These are phyloP conservation scores for Trichomonas vaginalis DNA, from an alignment of 208 protist genomes.

Conservation along the genomic window DNA sequence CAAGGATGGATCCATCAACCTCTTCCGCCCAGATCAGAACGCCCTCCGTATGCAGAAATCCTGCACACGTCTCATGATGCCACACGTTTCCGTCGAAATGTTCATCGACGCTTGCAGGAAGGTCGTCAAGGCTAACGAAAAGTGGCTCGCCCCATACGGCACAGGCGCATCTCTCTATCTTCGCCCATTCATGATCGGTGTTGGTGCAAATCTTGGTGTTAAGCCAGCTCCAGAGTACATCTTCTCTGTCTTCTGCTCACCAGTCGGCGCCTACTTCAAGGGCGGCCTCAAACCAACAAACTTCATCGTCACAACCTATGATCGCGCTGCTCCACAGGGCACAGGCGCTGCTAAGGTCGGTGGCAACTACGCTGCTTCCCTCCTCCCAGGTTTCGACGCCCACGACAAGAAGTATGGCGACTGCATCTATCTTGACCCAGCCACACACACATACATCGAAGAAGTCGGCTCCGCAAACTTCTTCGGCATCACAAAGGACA, in stretches of 20 bases:
- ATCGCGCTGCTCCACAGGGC: constrained; percentile 79
- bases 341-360: constrained; percentile 65
- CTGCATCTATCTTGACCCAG: not conserved
- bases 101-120: constrained; percentile 66
- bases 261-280: constrained; percentile 87
- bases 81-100: constrained; percentile 56
- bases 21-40: constrained; percentile 89
- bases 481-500: constrained; percentile 59
- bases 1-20: constrained; percentile 52
- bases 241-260: constrained; percentile 72
- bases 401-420: constrained; percentile 59
- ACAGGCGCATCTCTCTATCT: constrained; percentile 87
- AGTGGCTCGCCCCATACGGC: constrained; percentile 65
- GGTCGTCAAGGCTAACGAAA: constrained; percentile 65
- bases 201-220: constrained; percentile 32
- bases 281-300: constrained; percentile 49
- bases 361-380: constrained; percentile 53
- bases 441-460: constrained; percentile 59
- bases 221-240: constrained; percentile 11
- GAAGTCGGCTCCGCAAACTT: constrained; percentile 58
- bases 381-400: constrained; percentile 62
- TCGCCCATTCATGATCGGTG: constrained; percentile 78
- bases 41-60: constrained; percentile 62
- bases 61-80: constrained; percentile 62
- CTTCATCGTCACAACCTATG: constrained; percentile 64